Evolutionary conservation across 345 rosid species (phyloP), one percentile per base, ranked within the genome.

Genomic region (Noccaea bulbosa): DNA sequence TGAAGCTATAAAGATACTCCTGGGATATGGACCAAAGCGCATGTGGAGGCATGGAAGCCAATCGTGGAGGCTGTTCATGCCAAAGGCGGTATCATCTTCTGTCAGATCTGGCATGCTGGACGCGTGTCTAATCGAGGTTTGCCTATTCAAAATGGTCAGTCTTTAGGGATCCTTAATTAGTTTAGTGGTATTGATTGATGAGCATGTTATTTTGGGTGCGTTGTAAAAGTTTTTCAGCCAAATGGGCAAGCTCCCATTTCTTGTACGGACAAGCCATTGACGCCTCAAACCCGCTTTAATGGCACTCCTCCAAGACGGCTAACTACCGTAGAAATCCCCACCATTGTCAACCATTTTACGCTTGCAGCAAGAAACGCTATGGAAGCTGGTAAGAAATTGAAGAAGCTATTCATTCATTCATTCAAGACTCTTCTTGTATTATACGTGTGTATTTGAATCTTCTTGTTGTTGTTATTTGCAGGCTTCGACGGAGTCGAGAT

Each of bases 11-110:
- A 54, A 9, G 70, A 81, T 58, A 78, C 79, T 5, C 90, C 91
- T 49, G 95, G 97, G 53, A 81, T 91, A 32, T 88, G 95, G 92
- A 88, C 88, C 4, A 84, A 85, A 71, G 95, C 82, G 74, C 97
- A 91, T 66, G 86, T 90, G 9, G 92, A 90, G 48, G 94, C 92
- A 7, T 90, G 97, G 97, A 90, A 85, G 69, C 90, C 97, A 20
- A 88, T 90, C 48, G 94, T 90, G 4, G 88, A 88, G 43, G 92
- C 94, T 57, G 92, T 90, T 81, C 94, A 88, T 81, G 87, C 87
- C 9, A 84, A 88, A 73, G 92, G 94, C 4, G 92, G 87, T 0
- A 62, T 82, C 70, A 62, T 90, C 78, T 88, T 90, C 62, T 90
- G 90, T 60, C 97, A 88, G 76, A 74, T 86, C 55, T 75, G 85